Base-by-base conservation (phyloP, 1,139 yeast species). In the Blastobotrys aristatus region DNA sequence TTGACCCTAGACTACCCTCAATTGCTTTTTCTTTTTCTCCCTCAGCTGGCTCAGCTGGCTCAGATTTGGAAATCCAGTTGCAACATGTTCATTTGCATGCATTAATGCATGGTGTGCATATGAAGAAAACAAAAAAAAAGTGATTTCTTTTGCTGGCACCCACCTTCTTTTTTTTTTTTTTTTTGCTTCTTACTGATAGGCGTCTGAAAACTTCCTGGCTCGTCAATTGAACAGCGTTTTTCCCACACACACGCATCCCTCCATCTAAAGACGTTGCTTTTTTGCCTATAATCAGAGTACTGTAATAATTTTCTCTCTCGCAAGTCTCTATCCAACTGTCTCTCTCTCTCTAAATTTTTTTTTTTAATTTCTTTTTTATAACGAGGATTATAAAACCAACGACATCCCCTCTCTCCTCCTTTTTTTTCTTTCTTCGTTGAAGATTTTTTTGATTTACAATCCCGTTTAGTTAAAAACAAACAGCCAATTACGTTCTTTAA, bases 401-500 rank as follows among this genome's bases (percentile, higher is more conserved):
- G 34, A 27, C 34, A 26, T 17, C 13, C 32, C 42, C 42, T 33
- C 42, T 27, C 33, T 30, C 13, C 38, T 34, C 16, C 39, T 26
- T 34, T 27, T 17, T 40, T 34, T 40, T 44, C 34, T 39, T 33
- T 30, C 29, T 35, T 37, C 43, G 14, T 39, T 22, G 38, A 21
- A 29, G 22, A 18, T 22, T 24, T 18, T 13, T 30, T 31, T 8
- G 8, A 10, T 21, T 31, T 13, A 34, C 4, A 17, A 11, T 17
- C 16, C 14, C 24, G 38, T 34, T 24, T 18, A 37, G 33, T 30
- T 5, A n/a, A 13, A 6, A n/a, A n/a, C n/a, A n/a, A n/a, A n/a
- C n/a, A n/a, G n/a, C n/a, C n/a, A 5, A 4, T 30, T 30, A 7
- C 17, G 17, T 30, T 30, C 17, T 13, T 30, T 13, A 7, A 6